These are phyloP conservation scores for Wickerhamiella sorbophila DNA, from an alignment of 805 yeast genomes.

Conservation along the genomic window DNA sequence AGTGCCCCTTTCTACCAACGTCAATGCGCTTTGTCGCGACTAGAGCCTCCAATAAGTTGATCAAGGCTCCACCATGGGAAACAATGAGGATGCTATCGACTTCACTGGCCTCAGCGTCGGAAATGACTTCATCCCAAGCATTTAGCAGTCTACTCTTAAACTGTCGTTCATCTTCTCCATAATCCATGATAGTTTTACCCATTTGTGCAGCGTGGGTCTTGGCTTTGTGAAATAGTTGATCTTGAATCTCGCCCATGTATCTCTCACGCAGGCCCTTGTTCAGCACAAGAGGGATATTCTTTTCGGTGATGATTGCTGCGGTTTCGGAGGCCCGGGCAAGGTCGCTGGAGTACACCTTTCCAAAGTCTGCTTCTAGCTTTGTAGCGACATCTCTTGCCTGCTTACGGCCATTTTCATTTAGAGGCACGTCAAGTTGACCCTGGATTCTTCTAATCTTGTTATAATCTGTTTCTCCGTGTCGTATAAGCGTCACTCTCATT, in stretches of 20 bases:
- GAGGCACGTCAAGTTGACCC: conserved; percentile 15
- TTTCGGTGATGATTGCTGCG: conserved; percentile 12
- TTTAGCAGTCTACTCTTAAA: conserved; percentile 7
- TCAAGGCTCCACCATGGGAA: conserved; percentile 18
- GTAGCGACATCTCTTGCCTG: conserved; percentile 14
- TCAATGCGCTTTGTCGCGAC: neutral
- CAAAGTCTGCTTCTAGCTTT: conserved; percentile 10
- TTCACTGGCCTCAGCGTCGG: conserved; percentile 1
- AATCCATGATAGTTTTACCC: conserved; percentile 5
- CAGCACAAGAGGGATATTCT: neutral
- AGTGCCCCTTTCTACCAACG: neutral
- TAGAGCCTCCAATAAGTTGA: conserved; percentile 9
- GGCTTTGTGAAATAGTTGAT: conserved; percentile 12
- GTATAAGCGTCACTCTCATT: conserved; percentile 13
- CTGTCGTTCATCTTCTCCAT: conserved; percentile 13
- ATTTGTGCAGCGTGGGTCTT: conserved; percentile 5
- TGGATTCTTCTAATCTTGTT: conserved; percentile 16
- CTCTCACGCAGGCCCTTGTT: conserved; percentile 14
- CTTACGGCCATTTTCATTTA: conserved; percentile 14
- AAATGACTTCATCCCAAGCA: conserved; percentile 7
- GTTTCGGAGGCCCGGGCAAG: conserved; percentile 16
- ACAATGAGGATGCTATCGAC: conserved; percentile 11
- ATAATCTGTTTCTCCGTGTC: conserved; percentile 19
- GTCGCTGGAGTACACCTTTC: conserved; percentile 14
- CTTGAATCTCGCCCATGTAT: conserved; percentile 16